Conservation (phyloP, 140 eudicot species). For the Erigeron philadelphicus region DNA sequence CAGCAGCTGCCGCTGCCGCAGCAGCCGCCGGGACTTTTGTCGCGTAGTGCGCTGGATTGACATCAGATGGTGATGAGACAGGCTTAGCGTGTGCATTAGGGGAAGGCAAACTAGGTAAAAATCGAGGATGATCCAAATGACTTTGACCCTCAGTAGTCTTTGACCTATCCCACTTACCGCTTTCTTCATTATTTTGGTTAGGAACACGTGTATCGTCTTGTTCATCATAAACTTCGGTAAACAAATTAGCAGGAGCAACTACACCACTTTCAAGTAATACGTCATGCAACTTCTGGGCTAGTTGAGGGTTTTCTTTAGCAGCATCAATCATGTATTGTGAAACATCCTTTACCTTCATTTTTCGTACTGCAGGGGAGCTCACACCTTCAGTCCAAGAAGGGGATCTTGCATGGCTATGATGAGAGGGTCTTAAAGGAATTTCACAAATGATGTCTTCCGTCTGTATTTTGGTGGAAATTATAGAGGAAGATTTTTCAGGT, state of each 20-base stretch:
- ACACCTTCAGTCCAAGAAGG: constrained; percentile 99
- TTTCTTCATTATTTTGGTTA: constrained; percentile 27
- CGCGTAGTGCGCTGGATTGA: constrained; percentile 31
- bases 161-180: constrained; percentile 16
- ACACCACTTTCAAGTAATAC: constrained; percentile 94
- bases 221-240: constrained; percentile 66
- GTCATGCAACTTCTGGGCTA: constrained; percentile 90
- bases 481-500: constrained; percentile 20
- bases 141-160: constrained; percentile 12
- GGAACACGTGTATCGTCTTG: constrained; percentile 15
- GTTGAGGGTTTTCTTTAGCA: constrained; percentile 93
- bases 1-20: constrained; percentile 88
- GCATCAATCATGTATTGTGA: constrained; percentile 97
- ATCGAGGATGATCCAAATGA: constrained; percentile 35
- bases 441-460: constrained; percentile 29
- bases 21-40: constrained; percentile 69
- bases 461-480: constrained; percentile 19
- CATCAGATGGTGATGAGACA: constrained; percentile 36
- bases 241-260: constrained; percentile 84
- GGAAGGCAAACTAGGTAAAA: constrained; percentile 70
- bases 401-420: constrained; percentile 57
- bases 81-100: constrained; percentile 33
- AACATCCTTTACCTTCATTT: constrained; percentile 89
- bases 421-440: constrained; percentile 35
- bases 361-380: constrained; percentile 79